Evolutionary conservation across 306 rosid species (phyloP), one percentile per base, ranked within the genome.

Genomic region (Lagenaria siceraria): DNA sequence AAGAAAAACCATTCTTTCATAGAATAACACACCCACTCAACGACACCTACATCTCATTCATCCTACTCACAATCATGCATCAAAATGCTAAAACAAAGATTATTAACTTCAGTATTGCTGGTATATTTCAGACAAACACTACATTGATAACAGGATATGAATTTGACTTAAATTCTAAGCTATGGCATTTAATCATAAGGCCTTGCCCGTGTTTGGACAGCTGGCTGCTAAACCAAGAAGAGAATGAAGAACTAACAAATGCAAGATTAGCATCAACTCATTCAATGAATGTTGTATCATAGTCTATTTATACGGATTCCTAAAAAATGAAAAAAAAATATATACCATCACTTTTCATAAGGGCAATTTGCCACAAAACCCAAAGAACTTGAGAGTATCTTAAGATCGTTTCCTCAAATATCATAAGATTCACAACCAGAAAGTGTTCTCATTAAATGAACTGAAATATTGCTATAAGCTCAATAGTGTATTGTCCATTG

Each of bases 401-500:
- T 70, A 43, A 24, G 22, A 6, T 3, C 22, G 8, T 24, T 46
- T 46, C 17, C 59, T 43, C 19, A 24, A 24, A 48, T 49, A 13
- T 22, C 29, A 38, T 48, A 22, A 43, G 76, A 46, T 22, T 46
- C 14, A 48, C 11, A 22, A 48, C 53, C 14, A 70, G n/a, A 58
- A 42, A 31, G 22, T 18, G 13, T 58, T 61, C 40, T 54, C 18
- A 15, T 40, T 46, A 48, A 31, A 63, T 43, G 35, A 61, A 61
- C 15, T 51, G 40, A 61, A 77, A 62, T 77, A 62, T 63, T 63
- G 73, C 31, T 43, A 61, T 48, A 7, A 77, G 31, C 42, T 62
- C 31, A 11, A 63, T 18, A 48, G 46, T 15, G 43, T 61, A 59
- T 58, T 46, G 48, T 73, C 77, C 49, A 48, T 71, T 80, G 82